These are phyloP conservation scores for Epichloe gansuensis DNA, from an alignment of 2,329 filamentous ascomycete genomes.

Conservation along the genomic window DNA sequence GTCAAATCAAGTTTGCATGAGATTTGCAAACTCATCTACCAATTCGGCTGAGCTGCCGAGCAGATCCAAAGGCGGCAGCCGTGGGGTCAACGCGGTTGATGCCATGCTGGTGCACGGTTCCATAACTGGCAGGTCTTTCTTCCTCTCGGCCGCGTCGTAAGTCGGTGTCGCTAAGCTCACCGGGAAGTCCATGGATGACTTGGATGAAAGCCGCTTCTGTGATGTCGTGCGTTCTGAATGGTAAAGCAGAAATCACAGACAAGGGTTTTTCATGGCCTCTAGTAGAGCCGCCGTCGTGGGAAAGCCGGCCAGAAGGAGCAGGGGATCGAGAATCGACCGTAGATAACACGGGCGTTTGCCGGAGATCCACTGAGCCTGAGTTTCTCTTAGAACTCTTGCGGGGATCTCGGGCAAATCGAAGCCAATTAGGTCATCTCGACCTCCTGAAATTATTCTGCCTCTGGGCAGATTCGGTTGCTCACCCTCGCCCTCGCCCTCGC, in stretches of 20 bases:
- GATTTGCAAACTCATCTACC: constrained; percentile 27
- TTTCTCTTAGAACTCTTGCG: constrained; percentile 61
- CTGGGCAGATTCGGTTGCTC: constrained; percentile 13
- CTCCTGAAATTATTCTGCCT: not conserved
- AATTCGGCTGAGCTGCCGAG: constrained; percentile 45
- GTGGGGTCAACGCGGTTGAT: constrained; percentile 42
- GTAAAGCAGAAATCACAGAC: constrained; percentile 26
- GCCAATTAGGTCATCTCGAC: not conserved
- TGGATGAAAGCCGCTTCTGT: constrained; percentile 36
- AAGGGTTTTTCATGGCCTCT: constrained; percentile 2
- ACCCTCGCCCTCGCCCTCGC: not conserved
- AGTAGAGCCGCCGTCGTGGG: constrained; percentile 4
- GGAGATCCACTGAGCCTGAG: constrained; percentile 28
- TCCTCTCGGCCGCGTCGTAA: constrained; percentile 22
- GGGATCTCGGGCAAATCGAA: constrained; percentile 43
- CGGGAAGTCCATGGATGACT: constrained; percentile 36
- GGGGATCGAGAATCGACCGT: constrained; percentile 6
- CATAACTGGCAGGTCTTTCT: constrained; percentile 41
- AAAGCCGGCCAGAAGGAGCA: constrained; percentile 9
- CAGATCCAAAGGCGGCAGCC: constrained; percentile 30
- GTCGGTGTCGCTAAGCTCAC: constrained; percentile 32
- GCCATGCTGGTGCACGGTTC: constrained; percentile 45
- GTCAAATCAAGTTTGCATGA: not conserved
- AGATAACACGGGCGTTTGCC: constrained; percentile 9
- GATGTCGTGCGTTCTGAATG: constrained; percentile 47